Conservation (phyloP, 2,329 filamentous ascomycete species). For the Parastagonospora avenae region DNA sequence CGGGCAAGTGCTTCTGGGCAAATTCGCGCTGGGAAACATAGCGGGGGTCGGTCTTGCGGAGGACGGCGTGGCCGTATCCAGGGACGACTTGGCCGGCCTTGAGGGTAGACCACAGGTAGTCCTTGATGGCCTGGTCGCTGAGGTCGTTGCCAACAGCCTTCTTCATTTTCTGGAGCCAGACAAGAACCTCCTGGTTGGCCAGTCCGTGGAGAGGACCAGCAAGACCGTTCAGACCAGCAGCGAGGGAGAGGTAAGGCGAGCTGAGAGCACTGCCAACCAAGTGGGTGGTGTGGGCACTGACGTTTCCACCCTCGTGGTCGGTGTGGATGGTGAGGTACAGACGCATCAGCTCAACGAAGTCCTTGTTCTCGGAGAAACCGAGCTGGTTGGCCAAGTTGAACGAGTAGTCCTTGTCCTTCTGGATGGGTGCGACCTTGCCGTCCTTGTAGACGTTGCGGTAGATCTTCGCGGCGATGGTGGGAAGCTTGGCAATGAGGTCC, state of each 20-base stretch:
- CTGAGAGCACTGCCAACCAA: slow-evolving; percentile 94
- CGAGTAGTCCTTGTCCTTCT: slow-evolving; percentile 99
- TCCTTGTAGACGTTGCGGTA: slow-evolving; percentile 99
- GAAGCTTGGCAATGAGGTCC: slow-evolving; percentile 99
- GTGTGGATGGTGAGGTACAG: slow-evolving; percentile 99
- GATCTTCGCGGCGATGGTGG: slow-evolving; percentile 96
- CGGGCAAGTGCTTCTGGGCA: slow-evolving; percentile 87
- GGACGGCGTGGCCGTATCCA: slow-evolving; percentile 97
- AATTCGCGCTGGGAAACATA: slow-evolving; percentile 99
- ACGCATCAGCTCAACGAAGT: slow-evolving; percentile 98
- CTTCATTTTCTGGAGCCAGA: slow-evolving; percentile 99
- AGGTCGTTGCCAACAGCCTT: slow-evolving; percentile 89
- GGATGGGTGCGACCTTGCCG: slow-evolving; percentile 91
- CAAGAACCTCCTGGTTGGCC: slow-evolving; percentile 99
- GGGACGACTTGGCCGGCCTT: slow-evolving; percentile 95
- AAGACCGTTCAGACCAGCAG: slow-evolving; percentile 96
- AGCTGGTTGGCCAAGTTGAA: slow-evolving; percentile 99
- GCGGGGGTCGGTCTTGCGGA: slow-evolving; percentile 99
- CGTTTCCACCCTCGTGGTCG: slow-evolving; percentile 99
- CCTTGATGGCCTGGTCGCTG: slow-evolving; percentile 93
- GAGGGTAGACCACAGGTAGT: slow-evolving; percentile 98
- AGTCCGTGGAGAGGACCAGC: slow-evolving; percentile 98
- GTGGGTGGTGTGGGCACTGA: slow-evolving; percentile 98
- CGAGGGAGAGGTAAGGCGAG: slow-evolving; percentile 95
- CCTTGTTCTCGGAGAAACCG: slow-evolving; percentile 90